phyloP scores from a whole-genome alignment of 495 filamentous ascomycete genomes.

The Aspergillus asperescens region DNA sequence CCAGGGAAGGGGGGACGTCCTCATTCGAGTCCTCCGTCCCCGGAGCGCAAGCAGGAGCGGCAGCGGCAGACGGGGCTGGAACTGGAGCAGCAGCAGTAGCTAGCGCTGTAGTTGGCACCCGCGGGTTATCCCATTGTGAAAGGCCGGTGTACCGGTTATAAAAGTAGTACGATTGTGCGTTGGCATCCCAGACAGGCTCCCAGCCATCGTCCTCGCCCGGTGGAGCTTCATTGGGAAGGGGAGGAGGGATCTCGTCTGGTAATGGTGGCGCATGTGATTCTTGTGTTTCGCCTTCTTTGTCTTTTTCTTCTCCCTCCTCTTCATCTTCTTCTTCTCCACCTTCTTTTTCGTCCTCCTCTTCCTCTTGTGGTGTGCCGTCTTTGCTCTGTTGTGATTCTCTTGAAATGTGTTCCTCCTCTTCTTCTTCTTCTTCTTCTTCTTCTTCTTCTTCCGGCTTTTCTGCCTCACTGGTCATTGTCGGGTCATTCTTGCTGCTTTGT shows the following conservation, averaged over 20 bases:
- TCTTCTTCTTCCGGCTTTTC: slow-evolving; percentile 3
- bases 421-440: no score
- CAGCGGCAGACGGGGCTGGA: neutral
- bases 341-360: slow-evolving; percentile 13
- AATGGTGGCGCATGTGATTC: slow-evolving; percentile 41
- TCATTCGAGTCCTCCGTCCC: slow-evolving; percentile 1
- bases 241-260: slow-evolving; percentile 47
- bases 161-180: slow-evolving; percentile 73
- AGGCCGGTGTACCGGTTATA: slow-evolving; percentile 74
- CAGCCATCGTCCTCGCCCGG: slow-evolving; percentile 77
- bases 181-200: slow-evolving; percentile 77
- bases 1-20: slow-evolving; percentile 32
- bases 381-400: slow-evolving; percentile 9
- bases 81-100: neutral
- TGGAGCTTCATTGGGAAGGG: slow-evolving; percentile 50
- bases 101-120: slow-evolving; percentile 49
- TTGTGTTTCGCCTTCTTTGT: slow-evolving; percentile 18
- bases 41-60: neutral
- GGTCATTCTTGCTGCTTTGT: neutral
- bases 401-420: slow-evolving; percentile 15
- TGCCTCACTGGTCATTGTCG: neutral
- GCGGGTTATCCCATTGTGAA: slow-evolving; percentile 88
- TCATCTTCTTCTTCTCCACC: slow-evolving; percentile 18
- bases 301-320: slow-evolving; percentile 8
- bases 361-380: neutral